Conservation (phyloP, 2,329 filamentous ascomycete species). For the Lecanicillium sp. region DNA sequence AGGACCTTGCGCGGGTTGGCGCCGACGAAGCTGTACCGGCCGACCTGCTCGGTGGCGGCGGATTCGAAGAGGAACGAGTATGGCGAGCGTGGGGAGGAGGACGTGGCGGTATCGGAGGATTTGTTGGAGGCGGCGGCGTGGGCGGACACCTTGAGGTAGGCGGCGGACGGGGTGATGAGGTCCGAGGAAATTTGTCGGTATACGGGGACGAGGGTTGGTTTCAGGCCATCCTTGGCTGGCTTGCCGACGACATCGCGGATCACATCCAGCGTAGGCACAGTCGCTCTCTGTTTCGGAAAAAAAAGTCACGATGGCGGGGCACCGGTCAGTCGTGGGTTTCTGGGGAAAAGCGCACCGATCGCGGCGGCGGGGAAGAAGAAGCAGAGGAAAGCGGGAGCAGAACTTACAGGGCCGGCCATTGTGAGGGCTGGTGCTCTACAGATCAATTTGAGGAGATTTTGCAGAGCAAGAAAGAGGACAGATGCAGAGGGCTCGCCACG, state of each 20-base stretch:
- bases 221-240: constrained; percentile 23
- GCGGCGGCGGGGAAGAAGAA: neutral
- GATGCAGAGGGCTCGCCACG: too few relatives aligned
- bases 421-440: constrained; percentile 1
- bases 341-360: neutral
- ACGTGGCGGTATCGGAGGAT: constrained; percentile 36
- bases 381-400: neutral
- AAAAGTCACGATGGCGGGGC: neutral
- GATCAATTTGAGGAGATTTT: neutral
- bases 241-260: constrained; percentile 38
- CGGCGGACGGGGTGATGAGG: constrained; percentile 87
- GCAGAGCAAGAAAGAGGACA: neutral
- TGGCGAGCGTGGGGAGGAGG: constrained; percentile 44
- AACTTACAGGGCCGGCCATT: constrained; percentile 27
- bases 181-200: constrained; percentile 85
- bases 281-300: constrained; percentile 33
- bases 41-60: constrained; percentile 87
- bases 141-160: constrained; percentile 84
- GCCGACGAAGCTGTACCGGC: constrained; percentile 92
- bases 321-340: constrained; percentile 13
- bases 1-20: constrained; percentile 74
- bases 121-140: constrained; percentile 43
- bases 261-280: constrained; percentile 41
- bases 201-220: constrained; percentile 71
- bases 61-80: constrained; percentile 95